Percentiles rank a stretch among this genome's conserved stretches.
These are phyloP conservation scores for Henckelia pumila DNA, from an alignment of 257 asterid genomes.

Conservation along the genomic window DNA sequence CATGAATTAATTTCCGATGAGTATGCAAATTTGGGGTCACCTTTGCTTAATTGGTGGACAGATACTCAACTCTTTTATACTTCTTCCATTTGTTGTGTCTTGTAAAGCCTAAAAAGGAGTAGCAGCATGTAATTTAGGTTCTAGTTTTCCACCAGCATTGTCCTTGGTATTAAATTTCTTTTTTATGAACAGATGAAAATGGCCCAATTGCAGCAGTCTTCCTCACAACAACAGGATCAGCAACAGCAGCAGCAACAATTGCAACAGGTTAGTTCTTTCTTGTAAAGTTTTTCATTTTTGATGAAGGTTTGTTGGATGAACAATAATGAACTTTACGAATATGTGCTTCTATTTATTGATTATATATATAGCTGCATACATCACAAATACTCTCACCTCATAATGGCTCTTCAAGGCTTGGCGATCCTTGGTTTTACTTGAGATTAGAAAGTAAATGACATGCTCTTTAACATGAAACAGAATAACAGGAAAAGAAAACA, in stretches of 20 bases:
- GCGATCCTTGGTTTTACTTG: slow-evolving; percentile 9
- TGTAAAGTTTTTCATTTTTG: neutral
- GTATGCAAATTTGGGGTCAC: neutral
- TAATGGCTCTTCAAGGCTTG: neutral
- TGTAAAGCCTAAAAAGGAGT: neutral
- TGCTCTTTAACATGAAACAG: slow-evolving; percentile 44
- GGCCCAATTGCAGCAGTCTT: slow-evolving; percentile 51
- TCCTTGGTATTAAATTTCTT: slow-evolving; percentile 5
- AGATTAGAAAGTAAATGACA: slow-evolving; percentile 22
- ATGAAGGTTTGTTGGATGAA: neutral
- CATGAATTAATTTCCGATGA: neutral
- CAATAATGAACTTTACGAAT: neutral
- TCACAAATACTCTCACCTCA: neutral
- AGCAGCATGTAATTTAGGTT: neutral
- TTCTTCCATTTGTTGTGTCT: neutral
- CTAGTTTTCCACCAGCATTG: neutral
- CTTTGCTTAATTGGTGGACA: neutral
- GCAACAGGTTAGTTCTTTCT: slow-evolving; percentile 39
- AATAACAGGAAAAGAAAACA: slow-evolving; percentile 83
- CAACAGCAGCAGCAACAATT: slow-evolving; percentile 45
- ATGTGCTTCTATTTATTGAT: neutral
- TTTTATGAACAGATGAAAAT: slow-evolving; percentile 43
- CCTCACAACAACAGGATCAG: slow-evolving; percentile 57
- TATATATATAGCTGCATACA: neutral
- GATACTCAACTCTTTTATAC: neutral